These are phyloP conservation scores for Sporopachydermia quercuum DNA, from an alignment of 805 yeast species.

Conservation along the genomic window DNA sequence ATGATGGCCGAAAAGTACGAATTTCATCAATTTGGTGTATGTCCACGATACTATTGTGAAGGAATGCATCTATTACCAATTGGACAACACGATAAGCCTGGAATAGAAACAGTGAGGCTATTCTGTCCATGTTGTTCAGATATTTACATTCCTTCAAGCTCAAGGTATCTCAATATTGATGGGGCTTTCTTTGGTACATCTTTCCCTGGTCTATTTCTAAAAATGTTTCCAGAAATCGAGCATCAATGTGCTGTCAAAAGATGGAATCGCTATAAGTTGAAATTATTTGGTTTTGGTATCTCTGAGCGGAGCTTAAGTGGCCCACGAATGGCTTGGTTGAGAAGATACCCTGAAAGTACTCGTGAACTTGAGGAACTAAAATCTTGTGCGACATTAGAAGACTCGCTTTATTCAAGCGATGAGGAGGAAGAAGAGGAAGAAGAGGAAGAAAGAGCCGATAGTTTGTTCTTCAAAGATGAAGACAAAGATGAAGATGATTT, in stretches of 20 bases:
- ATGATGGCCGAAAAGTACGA: slow-evolving; percentile 85
- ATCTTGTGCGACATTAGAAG: slow-evolving; percentile 31
- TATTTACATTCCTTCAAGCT: slow-evolving; percentile 72
- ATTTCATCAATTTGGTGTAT: slow-evolving; percentile 74
- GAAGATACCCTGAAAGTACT: slow-evolving; percentile 54
- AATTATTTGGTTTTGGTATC: slow-evolving; percentile 76
- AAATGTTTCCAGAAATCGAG: slow-evolving; percentile 84
- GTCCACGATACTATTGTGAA: slow-evolving; percentile 83
- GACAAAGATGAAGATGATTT: slow-evolving; percentile 14
- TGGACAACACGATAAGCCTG: slow-evolving; percentile 83
- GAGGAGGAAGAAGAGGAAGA: slow-evolving; percentile 16
- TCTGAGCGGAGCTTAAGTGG: slow-evolving; percentile 66
- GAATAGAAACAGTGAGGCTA: slow-evolving; percentile 79
- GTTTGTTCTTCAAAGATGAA: too few species aligned
- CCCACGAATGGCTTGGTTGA: slow-evolving; percentile 92
- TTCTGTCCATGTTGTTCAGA: slow-evolving; percentile 94
- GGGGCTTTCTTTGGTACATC: slow-evolving; percentile 97
- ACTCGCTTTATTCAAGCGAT: slow-evolving; percentile 15
- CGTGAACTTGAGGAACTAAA: slow-evolving; percentile 49
- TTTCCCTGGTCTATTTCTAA: slow-evolving; percentile 83
- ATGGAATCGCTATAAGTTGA: slow-evolving; percentile 43
- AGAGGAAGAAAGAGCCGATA: slow-evolving; percentile 20
- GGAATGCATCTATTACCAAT: slow-evolving; percentile 84
- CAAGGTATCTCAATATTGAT: slow-evolving; percentile 78
- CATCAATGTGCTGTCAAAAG: slow-evolving; percentile 51